Evolutionary conservation across 192 early-diverging fungal species (phyloP).

Genomic region (Coemansia sp.): DNA sequence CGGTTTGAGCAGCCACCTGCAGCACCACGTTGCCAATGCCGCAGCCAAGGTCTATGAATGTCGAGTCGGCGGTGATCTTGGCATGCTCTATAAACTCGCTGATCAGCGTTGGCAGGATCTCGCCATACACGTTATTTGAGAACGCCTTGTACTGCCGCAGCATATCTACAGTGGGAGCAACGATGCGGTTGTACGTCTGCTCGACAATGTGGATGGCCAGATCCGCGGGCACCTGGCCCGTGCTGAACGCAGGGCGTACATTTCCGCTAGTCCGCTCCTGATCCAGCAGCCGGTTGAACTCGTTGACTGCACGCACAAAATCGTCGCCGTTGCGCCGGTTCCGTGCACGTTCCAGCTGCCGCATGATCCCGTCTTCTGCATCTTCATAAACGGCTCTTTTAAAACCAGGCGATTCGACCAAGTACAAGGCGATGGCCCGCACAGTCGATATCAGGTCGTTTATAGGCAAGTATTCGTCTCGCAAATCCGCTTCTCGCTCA

Average conservation of each 20-base stretch:
- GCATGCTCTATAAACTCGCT: conserved; percentile 77
- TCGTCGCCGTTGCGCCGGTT: conserved; percentile 65
- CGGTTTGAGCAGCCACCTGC: conserved; percentile 88
- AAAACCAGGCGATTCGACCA: conserved; percentile 51
- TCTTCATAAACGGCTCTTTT: conserved; percentile 61
- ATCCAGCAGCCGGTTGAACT: conserved; percentile 69
- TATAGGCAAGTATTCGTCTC: conserved; percentile 79
- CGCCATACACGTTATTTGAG: conserved; percentile 96
- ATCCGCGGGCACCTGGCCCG: conserved; percentile 53
- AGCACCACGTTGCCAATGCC: conserved; percentile 97
- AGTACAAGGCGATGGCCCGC: conserved; percentile 61
- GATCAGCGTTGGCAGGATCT: conserved; percentile 81
- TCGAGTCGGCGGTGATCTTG: conserved; percentile 59
- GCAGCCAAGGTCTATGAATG: conserved; percentile 92
- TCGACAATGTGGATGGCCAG: conserved; percentile 82
- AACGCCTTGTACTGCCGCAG: conserved; percentile 83
- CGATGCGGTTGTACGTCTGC: conserved; percentile 85
- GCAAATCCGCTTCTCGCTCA: conserved; percentile 40
- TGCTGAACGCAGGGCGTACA: conserved; percentile 25
- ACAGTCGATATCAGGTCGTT: conserved; percentile 75
- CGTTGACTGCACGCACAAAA: conserved; percentile 64
- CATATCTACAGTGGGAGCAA: conserved; percentile 69
- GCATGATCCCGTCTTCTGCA: conserved; percentile 61
- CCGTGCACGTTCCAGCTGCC: conserved; percentile 74
- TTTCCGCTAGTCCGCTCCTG: conserved; percentile 34